Conservation (phyloP, 371 early-diverging fungal genomes). For the Actinomortierella wolfii region DNA sequence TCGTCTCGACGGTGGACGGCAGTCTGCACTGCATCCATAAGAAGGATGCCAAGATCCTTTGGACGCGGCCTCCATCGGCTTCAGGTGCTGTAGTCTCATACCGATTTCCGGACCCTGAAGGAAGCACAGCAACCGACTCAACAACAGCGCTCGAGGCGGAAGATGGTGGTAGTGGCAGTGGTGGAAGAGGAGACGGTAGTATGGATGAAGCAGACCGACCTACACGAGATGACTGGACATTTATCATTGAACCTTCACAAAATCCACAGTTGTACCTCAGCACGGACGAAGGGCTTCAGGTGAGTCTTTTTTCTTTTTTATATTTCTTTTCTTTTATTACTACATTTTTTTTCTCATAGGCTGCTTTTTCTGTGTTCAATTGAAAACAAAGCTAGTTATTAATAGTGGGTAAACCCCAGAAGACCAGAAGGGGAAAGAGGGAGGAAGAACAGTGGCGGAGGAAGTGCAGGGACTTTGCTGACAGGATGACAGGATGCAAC, state of each 20-base stretch:
- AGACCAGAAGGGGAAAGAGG: no score
- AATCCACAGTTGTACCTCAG: conserved; percentile 27
- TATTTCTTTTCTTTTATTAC: no score
- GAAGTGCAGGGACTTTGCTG: no score
- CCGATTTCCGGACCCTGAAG: no score
- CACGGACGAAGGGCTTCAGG: conserved; percentile 32
- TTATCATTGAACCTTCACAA: conserved; percentile 43
- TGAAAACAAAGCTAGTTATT: no score
- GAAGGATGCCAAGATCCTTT: conserved; percentile 53
- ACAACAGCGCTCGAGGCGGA: no score
- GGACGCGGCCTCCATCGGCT: conserved; percentile 48
- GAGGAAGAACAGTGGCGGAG: no score
- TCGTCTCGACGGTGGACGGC: conserved; percentile 69
- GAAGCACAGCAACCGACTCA: no score
- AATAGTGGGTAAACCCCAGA: no score
- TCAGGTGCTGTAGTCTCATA: conserved; percentile 27
- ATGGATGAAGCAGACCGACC: conserved; percentile 1
- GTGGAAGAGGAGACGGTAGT: neutral
- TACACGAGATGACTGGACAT: conserved; percentile 25
- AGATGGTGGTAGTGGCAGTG: neutral
- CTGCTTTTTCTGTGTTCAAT: no score
- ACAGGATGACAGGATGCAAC: no score
- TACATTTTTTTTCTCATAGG: no score
- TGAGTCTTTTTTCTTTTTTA: conserved; percentile 3
- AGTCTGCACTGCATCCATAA: conserved; percentile 59